Conservation (phyloP, 768 basidiomycete species). For the Suillus subalutaceus region DNA sequence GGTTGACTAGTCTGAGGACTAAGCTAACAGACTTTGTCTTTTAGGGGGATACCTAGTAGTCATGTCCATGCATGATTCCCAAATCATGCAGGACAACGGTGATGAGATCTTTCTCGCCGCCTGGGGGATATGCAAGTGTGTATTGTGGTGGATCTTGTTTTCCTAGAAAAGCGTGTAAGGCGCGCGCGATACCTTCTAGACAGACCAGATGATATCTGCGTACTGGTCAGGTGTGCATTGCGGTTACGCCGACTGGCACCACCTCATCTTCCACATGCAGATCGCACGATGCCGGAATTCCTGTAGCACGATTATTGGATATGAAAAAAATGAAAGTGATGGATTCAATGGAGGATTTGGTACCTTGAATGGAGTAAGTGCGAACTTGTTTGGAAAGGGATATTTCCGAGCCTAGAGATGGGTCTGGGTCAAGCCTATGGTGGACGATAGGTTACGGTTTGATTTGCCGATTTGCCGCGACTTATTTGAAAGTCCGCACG, state of each 20-base stretch:
- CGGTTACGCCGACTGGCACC: constrained; percentile 15
- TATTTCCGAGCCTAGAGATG: constrained; percentile 24
- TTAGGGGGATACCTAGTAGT: too few relatives aligned
- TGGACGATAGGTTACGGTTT: too few relatives aligned
- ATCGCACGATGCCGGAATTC: background rate
- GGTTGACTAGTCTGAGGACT: too few relatives aligned
- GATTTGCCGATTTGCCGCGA: too few relatives aligned
- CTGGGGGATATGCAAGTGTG: constrained; percentile 67
- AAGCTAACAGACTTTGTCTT: too few relatives aligned
- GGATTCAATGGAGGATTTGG: background rate
- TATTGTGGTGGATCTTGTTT: constrained; percentile 70
- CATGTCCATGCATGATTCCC: too few relatives aligned
- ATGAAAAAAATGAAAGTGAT: background rate
- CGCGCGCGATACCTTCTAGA: constrained; percentile 92
- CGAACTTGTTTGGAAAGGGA: constrained; percentile 72
- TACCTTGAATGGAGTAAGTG: constrained; percentile 71
- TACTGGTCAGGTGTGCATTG: constrained; percentile 11
- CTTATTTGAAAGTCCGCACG: too few relatives aligned
- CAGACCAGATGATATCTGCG: constrained; percentile 96
- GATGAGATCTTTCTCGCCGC: constrained; percentile 64
- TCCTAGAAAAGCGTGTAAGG: constrained; percentile 80
- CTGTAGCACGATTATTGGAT: background rate
- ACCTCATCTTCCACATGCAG: constrained; percentile 9
- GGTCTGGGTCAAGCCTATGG: background rate
- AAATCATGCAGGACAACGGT: too few relatives aligned